Conservation (phyloP, 2,329 filamentous ascomycete genomes). For the Aspergillus sp. region DNA sequence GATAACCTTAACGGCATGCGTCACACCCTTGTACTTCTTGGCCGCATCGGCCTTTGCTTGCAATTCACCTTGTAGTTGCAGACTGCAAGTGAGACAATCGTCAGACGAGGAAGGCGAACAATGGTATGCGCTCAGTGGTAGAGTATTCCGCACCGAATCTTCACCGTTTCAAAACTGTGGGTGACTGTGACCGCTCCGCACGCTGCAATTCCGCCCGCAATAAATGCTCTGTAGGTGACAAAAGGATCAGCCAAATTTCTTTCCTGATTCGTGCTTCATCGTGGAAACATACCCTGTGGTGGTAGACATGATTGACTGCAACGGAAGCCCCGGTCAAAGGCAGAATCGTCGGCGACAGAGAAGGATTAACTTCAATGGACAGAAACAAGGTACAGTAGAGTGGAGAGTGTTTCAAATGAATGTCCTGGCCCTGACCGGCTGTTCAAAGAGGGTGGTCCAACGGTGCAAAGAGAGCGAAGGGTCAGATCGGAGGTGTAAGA, state of each 20-base stretch:
- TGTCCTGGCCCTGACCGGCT: too few species aligned
- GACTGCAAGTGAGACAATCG: conserved; percentile 50
- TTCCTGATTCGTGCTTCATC: not conserved
- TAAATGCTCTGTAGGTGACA: conserved; percentile 67
- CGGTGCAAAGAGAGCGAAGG: not conserved
- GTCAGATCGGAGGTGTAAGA: not conserved
- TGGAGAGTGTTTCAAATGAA: not conserved
- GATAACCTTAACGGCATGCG: conserved; percentile 90
- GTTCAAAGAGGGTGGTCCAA: not conserved
- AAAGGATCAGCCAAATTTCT: conserved; percentile 10
- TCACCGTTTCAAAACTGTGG: conserved; percentile 97
- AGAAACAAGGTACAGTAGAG: not conserved
- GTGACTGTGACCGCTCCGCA: conserved; percentile 97
- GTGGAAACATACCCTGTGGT: conserved; percentile 47
- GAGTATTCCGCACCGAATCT: conserved; percentile 71
- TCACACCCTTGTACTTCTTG: conserved; percentile 83
- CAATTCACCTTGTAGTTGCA: conserved; percentile 95
- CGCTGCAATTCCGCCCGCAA: conserved; percentile 93
- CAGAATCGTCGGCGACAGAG: not conserved
- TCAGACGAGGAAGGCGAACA: not conserved
- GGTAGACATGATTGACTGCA: conserved; percentile 49
- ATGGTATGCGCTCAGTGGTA: not conserved
- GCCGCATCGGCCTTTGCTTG: conserved; percentile 81
- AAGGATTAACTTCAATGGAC: not conserved
- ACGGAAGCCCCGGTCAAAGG: conserved; percentile 16